Base-by-base conservation (phyloP, 768 basidiomycete genomes). In the Boletus rubropictus region DNA sequence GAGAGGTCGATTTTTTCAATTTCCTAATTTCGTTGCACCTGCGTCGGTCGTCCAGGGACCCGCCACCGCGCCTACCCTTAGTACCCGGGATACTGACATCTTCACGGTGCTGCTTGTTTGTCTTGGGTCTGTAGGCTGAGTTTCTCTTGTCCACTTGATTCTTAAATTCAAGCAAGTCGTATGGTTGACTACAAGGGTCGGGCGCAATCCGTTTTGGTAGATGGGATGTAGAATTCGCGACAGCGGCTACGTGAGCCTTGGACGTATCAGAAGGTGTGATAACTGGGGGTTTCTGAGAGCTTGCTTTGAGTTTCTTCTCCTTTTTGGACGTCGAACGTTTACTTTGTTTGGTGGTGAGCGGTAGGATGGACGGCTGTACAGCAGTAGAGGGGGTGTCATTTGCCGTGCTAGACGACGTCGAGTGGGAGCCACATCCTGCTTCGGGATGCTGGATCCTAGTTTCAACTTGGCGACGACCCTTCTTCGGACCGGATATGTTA, bases 291-390 rank as follows among this genome's bases (percentile, higher is more conserved):
- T 57, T 50, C 53, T 65, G 62, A 40, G 55, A 53, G 32, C 39
- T 46, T 28, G 53, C 44, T 49, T 60, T 62, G 33, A 55, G 63
- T 42, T 63, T 64, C 48, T 43, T 57, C 9, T 31, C 37, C 36
- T 25, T 50, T 34, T 49, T 35, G 17, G 28, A 42, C 3, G 18
- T 17, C 8, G 39, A 41, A 20, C 35, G 42, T 34, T 42, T 36
- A 18, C 17, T 20, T 15, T 37, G 32, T 22, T 46, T 46, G 20
- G 17, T 21, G 25, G n/a, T 25, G 24, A 5, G 39, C 14, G 42
- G 14, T 29, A 33, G 20, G 46, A 8, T n/a, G 39, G 31, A 11
- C 21, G 5, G n/a, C 7, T 1, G 31, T 44, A n/a, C 35, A 40
- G 4, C 43, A 14, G 35, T 10, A 9, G 22, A 18, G 6, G n/a